Evolutionary conservation across 2,329 filamentous ascomycete species (phyloP), one percentile per base, ranked within the genome.

Genomic region (Venturia carpophila): DNA sequence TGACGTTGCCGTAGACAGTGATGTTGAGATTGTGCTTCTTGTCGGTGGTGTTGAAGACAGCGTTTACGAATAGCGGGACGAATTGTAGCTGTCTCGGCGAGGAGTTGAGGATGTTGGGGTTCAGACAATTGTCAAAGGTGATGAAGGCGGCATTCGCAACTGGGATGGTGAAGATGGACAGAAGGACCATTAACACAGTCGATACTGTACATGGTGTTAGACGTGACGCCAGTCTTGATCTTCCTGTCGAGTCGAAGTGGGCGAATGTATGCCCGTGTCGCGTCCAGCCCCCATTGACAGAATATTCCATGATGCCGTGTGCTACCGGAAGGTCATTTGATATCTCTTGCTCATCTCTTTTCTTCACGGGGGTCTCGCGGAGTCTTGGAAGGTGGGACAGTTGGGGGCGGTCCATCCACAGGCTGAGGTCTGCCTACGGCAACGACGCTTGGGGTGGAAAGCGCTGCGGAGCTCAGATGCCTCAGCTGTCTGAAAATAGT

Each of bases 1-100:
- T 90, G 39, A 97, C 91, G 75, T 97, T 97, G 63, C 92, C 93
- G 79, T 91, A 97, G 60, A 96, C 83, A 1, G 87, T 94, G 65
- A 97, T 79, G 68, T 84, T 86, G 61, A 99, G 80, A 49, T 82
- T 84, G 72, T 92, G 85, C 62, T 78, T 81, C 5, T 83, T 74
- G 68, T 83, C 78, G 17, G 78, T 75, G 37, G 83, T 81, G 70
- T 91, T 83, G 79, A 96, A 96, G 24, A 79, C 77, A 65, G 90
- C 93, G 71, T 90, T 86, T 66, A 94, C 84, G 69, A 84, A 86
- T 43, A 87, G 75, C 2, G 94, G 92, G 15, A 86, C 80, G 79
- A 93, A 96, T 78, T 97, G 92, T 41, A 97, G 82, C 67, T 83
- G 83, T 43, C 79, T 75, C 58, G 82, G 82, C 66, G 85, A 80